phyloP scores from a whole-genome alignment of 495 filamentous ascomycete species.

The Apiosordaria backusii region DNA sequence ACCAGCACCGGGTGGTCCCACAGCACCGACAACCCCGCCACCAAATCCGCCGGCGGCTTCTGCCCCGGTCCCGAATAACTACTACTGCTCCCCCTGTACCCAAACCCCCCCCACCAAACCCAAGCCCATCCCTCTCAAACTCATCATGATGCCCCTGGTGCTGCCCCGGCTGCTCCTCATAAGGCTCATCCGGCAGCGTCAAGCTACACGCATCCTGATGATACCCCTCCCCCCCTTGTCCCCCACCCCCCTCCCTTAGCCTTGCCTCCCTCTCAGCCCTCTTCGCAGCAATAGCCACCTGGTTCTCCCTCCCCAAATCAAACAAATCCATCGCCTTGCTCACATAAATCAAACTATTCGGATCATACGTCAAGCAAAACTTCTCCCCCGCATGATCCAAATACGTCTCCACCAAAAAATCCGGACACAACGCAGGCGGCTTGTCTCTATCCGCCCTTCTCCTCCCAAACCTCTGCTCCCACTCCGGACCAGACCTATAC shows the following conservation, averaged over 20 bases:
- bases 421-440: constrained; percentile 88
- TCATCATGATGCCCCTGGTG: constrained; percentile 42
- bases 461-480: constrained; percentile 92
- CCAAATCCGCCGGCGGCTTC: constrained; percentile 68
- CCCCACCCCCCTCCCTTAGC: constrained; percentile 27
- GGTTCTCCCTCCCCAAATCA: constrained; percentile 73
- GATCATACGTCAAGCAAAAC: constrained; percentile 96
- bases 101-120: neutral
- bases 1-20: constrained; percentile 76
- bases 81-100: neutral
- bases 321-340: constrained; percentile 99
- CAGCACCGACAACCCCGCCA: constrained; percentile 67
- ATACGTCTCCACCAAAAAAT: constrained; percentile 98
- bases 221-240: constrained; percentile 7
- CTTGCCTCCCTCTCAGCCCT: constrained; percentile 35
- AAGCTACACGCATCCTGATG: constrained; percentile 63
- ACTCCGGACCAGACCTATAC: constrained; percentile 94
- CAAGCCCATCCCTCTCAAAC: constrained; percentile 9
- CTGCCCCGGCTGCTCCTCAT: constrained; percentile 67
- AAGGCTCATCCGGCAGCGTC: constrained; percentile 79
- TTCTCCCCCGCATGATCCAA: constrained; percentile 98
- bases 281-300: constrained; percentile 41
- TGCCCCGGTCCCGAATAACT: constrained; percentile 22
- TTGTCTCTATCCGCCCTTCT: constrained; percentile 79
- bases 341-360: constrained; percentile 93